Evolutionary conservation across 2,329 filamentous ascomycete genomes (phyloP).

Genomic region (Fusarium heterosporum): DNA sequence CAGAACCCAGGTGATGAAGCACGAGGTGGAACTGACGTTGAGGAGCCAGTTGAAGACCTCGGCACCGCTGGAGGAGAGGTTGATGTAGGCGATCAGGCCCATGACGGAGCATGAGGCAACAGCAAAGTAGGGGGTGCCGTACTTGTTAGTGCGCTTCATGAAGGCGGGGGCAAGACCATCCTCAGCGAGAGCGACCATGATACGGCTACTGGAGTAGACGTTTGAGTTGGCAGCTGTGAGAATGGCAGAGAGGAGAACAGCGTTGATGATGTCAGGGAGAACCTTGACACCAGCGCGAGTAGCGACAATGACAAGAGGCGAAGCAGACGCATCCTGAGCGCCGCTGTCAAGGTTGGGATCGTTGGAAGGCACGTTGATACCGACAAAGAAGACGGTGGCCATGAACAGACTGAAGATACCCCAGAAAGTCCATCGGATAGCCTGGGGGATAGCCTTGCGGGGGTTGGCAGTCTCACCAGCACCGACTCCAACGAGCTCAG

Average conservation of each 20-base stretch:
- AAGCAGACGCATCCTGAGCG: slow-evolving; percentile 70
- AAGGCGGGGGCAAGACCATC: slow-evolving; percentile 72
- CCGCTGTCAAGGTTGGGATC: slow-evolving; percentile 64
- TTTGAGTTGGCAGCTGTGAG: slow-evolving; percentile 83
- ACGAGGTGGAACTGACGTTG: slow-evolving; percentile 76
- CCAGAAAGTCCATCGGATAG: slow-evolving; percentile 81
- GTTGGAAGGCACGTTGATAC: slow-evolving; percentile 75
- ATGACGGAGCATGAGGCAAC: slow-evolving; percentile 67
- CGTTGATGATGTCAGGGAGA: slow-evolving; percentile 79
- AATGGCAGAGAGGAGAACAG: slow-evolving; percentile 80
- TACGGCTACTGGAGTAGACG: slow-evolving; percentile 77
- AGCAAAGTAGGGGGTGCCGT: slow-evolving; percentile 72
- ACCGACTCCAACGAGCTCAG: slow-evolving; percentile 82
- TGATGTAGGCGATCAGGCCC: slow-evolving; percentile 75
- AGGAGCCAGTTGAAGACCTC: slow-evolving; percentile 79
- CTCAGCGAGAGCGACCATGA: slow-evolving; percentile 73
- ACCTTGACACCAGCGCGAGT: slow-evolving; percentile 71
- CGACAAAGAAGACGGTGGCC: slow-evolving; percentile 75
- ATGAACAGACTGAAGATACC: slow-evolving; percentile 78
- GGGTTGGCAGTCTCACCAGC: slow-evolving; percentile 82
- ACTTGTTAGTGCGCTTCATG: slow-evolving; percentile 68
- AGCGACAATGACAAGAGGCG: slow-evolving; percentile 72
- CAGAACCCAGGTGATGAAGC: slow-evolving; percentile 77
- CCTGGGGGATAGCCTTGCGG: slow-evolving; percentile 75
- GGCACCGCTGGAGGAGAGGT: slow-evolving; percentile 68